These are phyloP conservation scores for Lignosus rhinocerotis DNA, from an alignment of 1,284 basidiomycete species.

Conservation along the genomic window DNA sequence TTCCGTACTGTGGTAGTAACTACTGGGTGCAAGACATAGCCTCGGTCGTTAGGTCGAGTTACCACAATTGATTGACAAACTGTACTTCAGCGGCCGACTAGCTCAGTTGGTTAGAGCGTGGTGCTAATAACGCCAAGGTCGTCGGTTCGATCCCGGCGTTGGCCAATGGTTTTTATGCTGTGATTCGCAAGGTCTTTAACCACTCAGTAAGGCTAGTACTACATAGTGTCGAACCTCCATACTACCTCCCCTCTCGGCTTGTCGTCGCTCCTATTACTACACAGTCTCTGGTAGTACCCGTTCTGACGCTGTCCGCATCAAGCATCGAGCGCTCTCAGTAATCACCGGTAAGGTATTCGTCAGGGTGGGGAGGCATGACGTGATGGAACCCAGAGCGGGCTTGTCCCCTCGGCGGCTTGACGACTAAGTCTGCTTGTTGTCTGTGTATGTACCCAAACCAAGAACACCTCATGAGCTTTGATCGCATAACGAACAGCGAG, in stretches of 20 bases:
- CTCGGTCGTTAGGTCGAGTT: too few relatives aligned
- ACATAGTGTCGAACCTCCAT: too few relatives aligned
- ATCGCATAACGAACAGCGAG: not conserved
- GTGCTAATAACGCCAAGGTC: not conserved
- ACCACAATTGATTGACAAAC: too few relatives aligned
- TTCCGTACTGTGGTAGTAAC: too few relatives aligned
- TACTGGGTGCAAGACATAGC: too few relatives aligned
- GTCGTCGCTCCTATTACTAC: not conserved
- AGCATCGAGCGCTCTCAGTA: not conserved
- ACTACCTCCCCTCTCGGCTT: not conserved
- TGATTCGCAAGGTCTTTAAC: not conserved
- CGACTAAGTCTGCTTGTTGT: constrained; percentile 67
- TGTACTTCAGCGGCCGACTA: too few relatives aligned
- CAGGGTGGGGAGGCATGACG: not conserved
- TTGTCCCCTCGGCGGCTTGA: constrained; percentile 33
- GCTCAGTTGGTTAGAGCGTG: not conserved
- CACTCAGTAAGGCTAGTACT: too few relatives aligned
- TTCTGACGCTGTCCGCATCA: too few relatives aligned
- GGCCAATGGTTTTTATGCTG: not conserved
- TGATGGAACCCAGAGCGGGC: not conserved
- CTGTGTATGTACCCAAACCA: constrained; percentile 35
- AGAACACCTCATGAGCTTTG: not conserved
- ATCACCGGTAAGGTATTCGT: constrained; percentile 1
- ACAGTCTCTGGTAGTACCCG: not conserved
- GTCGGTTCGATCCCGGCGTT: not conserved